These are phyloP conservation scores for Acanthamoeba sp. DNA, from an alignment of 208 protist species.

Conservation along the genomic window DNA sequence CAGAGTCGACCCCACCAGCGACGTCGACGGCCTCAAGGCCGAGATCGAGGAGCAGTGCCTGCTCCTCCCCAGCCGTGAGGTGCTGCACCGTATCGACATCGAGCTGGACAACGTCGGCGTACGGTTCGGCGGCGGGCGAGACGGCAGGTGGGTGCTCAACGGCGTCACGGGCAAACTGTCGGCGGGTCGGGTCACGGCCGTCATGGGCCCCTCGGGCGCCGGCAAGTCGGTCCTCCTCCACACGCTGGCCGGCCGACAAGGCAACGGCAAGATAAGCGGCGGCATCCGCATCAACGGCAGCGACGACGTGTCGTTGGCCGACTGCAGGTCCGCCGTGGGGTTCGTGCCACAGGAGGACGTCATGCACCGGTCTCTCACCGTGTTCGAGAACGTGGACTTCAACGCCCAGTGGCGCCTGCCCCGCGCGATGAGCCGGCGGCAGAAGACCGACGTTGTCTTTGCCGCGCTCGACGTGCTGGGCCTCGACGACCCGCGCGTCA, in stretches of 20 bases:
- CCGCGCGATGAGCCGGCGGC: not conserved
- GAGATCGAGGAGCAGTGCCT: not conserved
- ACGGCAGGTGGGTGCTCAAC: not conserved
- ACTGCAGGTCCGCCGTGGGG: not conserved
- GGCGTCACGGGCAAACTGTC: not conserved
- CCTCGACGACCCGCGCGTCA: not conserved
- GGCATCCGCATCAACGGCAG: not conserved
- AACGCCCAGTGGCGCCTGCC: slow-evolving; percentile 16
- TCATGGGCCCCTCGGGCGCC: slow-evolving; percentile 68
- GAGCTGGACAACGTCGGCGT: slow-evolving; percentile 27
- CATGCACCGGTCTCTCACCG: slow-evolving; percentile 64
- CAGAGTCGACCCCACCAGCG: too few relatives aligned
- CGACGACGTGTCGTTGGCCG: not conserved
- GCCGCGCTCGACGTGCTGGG: slow-evolving; percentile 3
- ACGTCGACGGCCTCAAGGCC: not conserved
- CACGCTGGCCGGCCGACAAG: not conserved
- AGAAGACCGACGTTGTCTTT: slow-evolving; percentile 38
- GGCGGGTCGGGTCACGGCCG: not conserved
- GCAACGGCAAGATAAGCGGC: not conserved
- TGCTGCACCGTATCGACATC: not conserved
- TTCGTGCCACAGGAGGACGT: slow-evolving; percentile 71
- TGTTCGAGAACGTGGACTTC: slow-evolving; percentile 62
- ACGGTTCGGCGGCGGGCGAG: not conserved
- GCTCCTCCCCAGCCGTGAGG: not conserved
- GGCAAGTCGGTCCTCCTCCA: slow-evolving; percentile 48